These are phyloP conservation scores for Basidiobolus meristosporus DNA, from an alignment of 371 early-diverging fungal species.

Conservation along the genomic window DNA sequence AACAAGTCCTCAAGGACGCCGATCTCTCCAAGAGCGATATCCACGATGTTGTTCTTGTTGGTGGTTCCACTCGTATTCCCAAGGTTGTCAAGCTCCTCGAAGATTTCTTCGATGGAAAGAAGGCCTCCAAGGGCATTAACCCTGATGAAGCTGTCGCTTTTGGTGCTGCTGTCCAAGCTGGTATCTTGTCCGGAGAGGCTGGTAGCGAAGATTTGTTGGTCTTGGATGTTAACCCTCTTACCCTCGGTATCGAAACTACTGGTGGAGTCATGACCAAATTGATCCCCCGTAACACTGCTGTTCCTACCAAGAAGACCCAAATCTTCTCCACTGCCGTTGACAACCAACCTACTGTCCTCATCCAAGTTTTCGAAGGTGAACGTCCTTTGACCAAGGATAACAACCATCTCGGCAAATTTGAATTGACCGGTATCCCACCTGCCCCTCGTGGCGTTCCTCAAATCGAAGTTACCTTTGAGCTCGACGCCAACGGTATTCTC, in stretches of 20 bases:
- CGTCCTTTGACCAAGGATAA: slow-evolving; percentile 92
- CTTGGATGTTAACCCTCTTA: slow-evolving; percentile 80
- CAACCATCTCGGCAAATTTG: slow-evolving; percentile 92
- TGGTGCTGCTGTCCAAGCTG: slow-evolving; percentile 97
- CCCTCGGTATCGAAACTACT: slow-evolving; percentile 91
- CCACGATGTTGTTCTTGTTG: slow-evolving; percentile 95
- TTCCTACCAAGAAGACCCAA: slow-evolving; percentile 95
- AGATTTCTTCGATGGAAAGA: slow-evolving; percentile 95
- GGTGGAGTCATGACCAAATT: slow-evolving; percentile 95
- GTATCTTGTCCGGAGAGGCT: slow-evolving; percentile 79
- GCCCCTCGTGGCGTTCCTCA: too few relatives aligned
- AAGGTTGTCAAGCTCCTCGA: slow-evolving; percentile 95
- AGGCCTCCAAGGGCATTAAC: slow-evolving; percentile 93
- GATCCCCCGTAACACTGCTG: slow-evolving; percentile 92
- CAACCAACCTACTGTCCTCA: slow-evolving; percentile 96
- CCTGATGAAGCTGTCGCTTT: slow-evolving; percentile 98
- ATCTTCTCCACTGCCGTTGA: slow-evolving; percentile 96
- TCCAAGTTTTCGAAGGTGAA: slow-evolving; percentile 97
- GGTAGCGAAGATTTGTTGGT: slow-evolving; percentile 17
- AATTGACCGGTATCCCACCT: slow-evolving; percentile 90
- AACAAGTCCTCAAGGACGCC: slow-evolving; percentile 83
- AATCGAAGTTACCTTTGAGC: slow-evolving; percentile 95
- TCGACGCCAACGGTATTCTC: slow-evolving; percentile 95
- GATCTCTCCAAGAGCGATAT: slow-evolving; percentile 85
- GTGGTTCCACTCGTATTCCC: slow-evolving; percentile 99